Conservation (phyloP, 2,329 filamentous ascomycete genomes). For the Hypoxylon sp. region DNA sequence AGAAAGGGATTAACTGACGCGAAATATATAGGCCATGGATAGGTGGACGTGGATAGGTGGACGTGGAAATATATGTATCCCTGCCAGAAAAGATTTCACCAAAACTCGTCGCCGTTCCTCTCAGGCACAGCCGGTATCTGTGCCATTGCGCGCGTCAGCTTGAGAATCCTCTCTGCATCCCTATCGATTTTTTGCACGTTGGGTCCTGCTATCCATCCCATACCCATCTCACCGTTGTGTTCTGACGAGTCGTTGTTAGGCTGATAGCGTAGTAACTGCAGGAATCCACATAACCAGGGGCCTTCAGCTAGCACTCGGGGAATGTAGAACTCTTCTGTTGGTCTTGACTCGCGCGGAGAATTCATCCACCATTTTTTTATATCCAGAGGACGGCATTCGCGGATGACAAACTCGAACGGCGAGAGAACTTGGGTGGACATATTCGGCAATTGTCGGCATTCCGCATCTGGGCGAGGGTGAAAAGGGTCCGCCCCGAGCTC, state of each 20-base stretch:
- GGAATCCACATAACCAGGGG: background rate
- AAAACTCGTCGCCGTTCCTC: too few relatives aligned
- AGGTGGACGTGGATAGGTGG: too few relatives aligned
- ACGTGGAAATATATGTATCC: background rate
- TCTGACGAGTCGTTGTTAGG: background rate
- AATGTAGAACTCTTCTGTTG: conserved; percentile 12
- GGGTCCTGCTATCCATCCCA: background rate
- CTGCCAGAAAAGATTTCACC: background rate
- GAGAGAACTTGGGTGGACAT: conserved; percentile 15
- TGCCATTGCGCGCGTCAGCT: background rate
- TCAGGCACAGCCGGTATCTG: background rate
- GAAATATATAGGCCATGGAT: background rate
- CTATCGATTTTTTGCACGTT: background rate
- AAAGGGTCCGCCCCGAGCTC: conserved; percentile 34
- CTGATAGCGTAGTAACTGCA: background rate
- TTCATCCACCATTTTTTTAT: conserved; percentile 26
- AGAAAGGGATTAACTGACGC: background rate
- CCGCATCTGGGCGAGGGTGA: conserved; percentile 15
- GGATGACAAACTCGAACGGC: conserved; percentile 30
- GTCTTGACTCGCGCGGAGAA: background rate
- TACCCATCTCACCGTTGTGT: background rate
- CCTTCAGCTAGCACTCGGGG: background rate
- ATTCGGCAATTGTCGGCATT: conserved; percentile 5
- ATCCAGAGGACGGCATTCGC: background rate
- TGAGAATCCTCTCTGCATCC: background rate